phyloP scores from a whole-genome alignment of 495 filamentous ascomycete genomes.

The Rostrohypoxylon terebratum region DNA sequence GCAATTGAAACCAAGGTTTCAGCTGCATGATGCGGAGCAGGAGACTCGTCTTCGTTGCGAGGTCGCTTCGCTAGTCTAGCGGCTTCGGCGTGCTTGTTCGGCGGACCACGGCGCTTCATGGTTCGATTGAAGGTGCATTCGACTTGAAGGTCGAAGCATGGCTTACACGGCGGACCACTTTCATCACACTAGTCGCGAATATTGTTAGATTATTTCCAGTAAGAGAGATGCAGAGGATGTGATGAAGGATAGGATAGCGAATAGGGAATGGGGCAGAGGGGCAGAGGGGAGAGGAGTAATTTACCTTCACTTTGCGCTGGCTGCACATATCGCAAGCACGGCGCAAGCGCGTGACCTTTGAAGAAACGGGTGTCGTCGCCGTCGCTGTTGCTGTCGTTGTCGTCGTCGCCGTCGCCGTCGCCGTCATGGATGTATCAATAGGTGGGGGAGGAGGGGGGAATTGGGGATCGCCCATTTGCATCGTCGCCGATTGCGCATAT shows the following conservation, averaged over 20 bases:
- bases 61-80: constrained; percentile 69
- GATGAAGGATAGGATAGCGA: constrained; percentile 2
- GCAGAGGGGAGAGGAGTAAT: constrained; percentile 1
- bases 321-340: constrained; percentile 90
- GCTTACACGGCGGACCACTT: constrained; percentile 79
- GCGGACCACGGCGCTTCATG: constrained; percentile 83
- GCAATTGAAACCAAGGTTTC: constrained; percentile 61
- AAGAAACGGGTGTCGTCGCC: constrained; percentile 14
- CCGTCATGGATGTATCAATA: not conserved
- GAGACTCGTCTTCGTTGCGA: constrained; percentile 51
- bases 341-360: constrained; percentile 68
- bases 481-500: constrained; percentile 48
- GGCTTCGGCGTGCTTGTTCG: constrained; percentile 85
- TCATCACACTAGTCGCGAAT: constrained; percentile 75
- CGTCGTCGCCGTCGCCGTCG: no score
- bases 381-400: no score
- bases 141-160: constrained; percentile 81
- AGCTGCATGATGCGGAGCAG: constrained; percentile 62
- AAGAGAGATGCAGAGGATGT: not conserved
- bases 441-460: constrained; percentile 27
- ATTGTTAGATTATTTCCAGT: constrained; percentile 32
- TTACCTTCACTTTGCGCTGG: constrained; percentile 87
- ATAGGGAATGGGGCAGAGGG: no score
- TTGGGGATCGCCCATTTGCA: constrained; percentile 41
- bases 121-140: constrained; percentile 85